Conservation (phyloP, 2,329 filamentous ascomycete species). For the Arthrobotrys iridis region DNA sequence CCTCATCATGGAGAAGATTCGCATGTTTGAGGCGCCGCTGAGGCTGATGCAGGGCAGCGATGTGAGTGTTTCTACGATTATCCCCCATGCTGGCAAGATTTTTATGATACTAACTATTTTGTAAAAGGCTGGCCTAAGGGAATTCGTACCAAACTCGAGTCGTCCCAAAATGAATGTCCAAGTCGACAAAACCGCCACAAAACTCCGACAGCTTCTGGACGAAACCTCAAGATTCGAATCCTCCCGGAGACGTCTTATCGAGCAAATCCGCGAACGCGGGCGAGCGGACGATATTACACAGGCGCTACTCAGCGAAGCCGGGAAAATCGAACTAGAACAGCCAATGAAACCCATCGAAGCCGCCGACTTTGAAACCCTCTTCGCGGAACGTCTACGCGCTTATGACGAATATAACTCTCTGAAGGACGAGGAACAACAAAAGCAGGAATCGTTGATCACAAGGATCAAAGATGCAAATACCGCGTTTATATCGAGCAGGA, state of each 20-base stretch:
- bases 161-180: constrained; percentile 80
- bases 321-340: constrained; percentile 83
- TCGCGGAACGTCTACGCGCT: constrained; percentile 78
- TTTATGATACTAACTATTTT: too few relatives aligned
- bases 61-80: constrained; percentile 9
- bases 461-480: constrained; percentile 79
- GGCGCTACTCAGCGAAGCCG: constrained; percentile 83
- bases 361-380: constrained; percentile 90
- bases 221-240: constrained; percentile 86
- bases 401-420: constrained; percentile 82
- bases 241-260: constrained; percentile 79
- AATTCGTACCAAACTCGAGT: constrained; percentile 79
- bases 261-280: constrained; percentile 79
- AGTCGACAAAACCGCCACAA: constrained; percentile 80
- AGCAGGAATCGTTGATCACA: constrained; percentile 77
- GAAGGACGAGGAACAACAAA: constrained; percentile 75
- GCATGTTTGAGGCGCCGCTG: constrained; percentile 77
- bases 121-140: constrained; percentile 52
- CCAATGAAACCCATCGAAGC: constrained; percentile 85
- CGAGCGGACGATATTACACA: constrained; percentile 88
- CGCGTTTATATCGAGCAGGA: constrained; percentile 77
- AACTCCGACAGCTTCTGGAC: constrained; percentile 81
- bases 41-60: constrained; percentile 68
- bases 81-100: too few relatives aligned
- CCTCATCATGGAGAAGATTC: constrained; percentile 80